phyloP scores from a whole-genome alignment of 352 stramenopile species.

The Globisporangium paroecandrum region DNA sequence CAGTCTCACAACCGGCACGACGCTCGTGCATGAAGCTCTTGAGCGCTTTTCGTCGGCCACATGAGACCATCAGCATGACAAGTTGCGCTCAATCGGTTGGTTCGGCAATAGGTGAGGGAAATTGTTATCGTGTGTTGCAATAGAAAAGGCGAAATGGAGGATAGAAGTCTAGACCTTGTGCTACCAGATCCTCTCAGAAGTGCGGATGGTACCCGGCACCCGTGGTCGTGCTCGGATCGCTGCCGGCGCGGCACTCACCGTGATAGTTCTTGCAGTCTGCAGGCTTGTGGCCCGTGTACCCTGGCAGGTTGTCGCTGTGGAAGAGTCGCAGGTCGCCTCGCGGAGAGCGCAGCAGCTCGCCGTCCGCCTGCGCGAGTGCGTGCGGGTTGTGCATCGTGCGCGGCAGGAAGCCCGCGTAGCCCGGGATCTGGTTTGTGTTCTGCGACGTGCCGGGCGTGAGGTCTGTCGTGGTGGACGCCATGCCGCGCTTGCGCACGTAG shows the following conservation, averaged over 20 bases:
- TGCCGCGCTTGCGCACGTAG: conserved; percentile 73
- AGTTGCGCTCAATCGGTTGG: background rate
- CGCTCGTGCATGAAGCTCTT: conserved; percentile 49
- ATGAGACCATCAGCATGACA: background rate
- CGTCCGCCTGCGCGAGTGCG: conserved; percentile 54
- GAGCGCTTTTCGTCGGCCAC: conserved; percentile 41
- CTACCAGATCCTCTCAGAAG: conserved; percentile 25
- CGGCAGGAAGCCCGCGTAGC: conserved; percentile 74
- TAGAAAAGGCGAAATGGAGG: background rate
- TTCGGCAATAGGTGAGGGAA: background rate
- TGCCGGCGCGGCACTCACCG: conserved; percentile 65
- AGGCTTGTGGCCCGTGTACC: conserved; percentile 80
- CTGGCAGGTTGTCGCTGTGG: conserved; percentile 77
- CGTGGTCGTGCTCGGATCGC: conserved; percentile 52
- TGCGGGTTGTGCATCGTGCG: conserved; percentile 51
- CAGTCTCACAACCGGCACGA: conserved; percentile 51
- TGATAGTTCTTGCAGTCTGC: conserved; percentile 76
- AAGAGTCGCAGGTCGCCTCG: conserved; percentile 62
- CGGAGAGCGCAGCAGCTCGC: conserved; percentile 30
- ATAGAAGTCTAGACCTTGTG: background rate
- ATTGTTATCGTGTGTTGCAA: background rate
- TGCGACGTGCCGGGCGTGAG: conserved; percentile 64
- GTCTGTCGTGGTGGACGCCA: conserved; percentile 77
- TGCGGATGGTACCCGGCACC: conserved; percentile 58
- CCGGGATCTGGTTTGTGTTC: conserved; percentile 78